Evolutionary conservation across 441 rosid species (phyloP).

Genomic region (Breynia disticha): DNA sequence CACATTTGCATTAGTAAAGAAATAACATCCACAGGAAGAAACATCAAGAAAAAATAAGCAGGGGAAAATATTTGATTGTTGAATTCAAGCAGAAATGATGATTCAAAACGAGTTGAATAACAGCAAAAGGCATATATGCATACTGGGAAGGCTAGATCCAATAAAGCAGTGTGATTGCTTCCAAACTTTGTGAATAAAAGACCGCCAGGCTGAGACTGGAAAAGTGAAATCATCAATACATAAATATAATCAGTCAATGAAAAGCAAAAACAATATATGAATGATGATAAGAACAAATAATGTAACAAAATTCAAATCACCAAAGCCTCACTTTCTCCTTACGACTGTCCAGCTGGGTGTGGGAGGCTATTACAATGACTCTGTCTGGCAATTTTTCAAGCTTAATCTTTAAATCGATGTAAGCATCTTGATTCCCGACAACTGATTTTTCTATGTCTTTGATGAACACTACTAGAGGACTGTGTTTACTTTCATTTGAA

Average conservation of each 20-base stretch:
- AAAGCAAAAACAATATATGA: neutral
- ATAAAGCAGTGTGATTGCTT: constrained; percentile 84
- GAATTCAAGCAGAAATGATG: neutral
- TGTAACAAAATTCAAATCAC: neutral
- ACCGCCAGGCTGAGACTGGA: constrained; percentile 94
- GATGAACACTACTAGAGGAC: constrained; percentile 69
- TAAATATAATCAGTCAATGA: constrained; percentile 1
- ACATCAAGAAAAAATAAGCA: neutral
- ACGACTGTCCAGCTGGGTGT: constrained; percentile 81
- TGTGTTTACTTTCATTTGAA: constrained; percentile 53
- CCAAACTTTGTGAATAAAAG: constrained; percentile 95
- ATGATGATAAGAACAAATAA: constrained; percentile 4
- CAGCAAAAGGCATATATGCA: constrained; percentile 10
- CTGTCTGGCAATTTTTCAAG: constrained; percentile 70
- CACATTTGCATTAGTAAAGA: neutral
- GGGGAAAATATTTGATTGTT: neutral
- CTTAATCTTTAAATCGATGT: constrained; percentile 57
- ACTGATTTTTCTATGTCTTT: constrained; percentile 92
- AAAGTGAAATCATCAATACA: constrained; percentile 6
- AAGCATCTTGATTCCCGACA: constrained; percentile 71
- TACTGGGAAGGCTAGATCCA: constrained; percentile 96
- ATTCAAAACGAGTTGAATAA: constrained; percentile 5
- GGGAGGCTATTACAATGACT: constrained; percentile 78
- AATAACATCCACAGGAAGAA: neutral
- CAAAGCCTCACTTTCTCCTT: constrained; percentile 71